Base-by-base conservation (phyloP, 2,329 filamentous ascomycete genomes). In the Botrytis squamosa region DNA sequence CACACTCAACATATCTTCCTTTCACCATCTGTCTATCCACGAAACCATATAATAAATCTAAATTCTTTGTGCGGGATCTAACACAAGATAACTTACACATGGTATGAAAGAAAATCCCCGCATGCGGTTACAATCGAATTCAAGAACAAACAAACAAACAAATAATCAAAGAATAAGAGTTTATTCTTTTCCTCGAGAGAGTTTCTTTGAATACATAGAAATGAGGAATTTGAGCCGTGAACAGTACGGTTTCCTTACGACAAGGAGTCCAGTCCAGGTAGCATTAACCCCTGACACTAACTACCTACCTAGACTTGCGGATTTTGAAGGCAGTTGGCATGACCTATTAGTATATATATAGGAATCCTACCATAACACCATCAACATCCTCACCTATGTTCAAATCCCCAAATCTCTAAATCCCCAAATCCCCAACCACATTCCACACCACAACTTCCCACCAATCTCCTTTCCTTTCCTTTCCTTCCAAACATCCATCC, bases 21-120 rank as follows among this genome's bases (percentile, higher is more conserved):
- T 33, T 33, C 33, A 33, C 33, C 0, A 33, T 33, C 4, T 20
- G n/a, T 16, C n/a, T n/a, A 33, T 33, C 25, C 36, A 20, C 25
- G 20, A 44, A 57, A 29, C 18, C 57, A 71, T 71, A 71, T 71
- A 71, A 65, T 12, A 40, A 64, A 44, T 52, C n/a, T 3, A 16
- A 25, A 42, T 25, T 57, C 70, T 71, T 71, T 71, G 70, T 71
- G 29, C 29, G 33, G 3, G 18, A 42, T 42, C 4, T 10, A 33
- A 25, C 16, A 16, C 33, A 33, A 33, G 33, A 33, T 3, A 36
- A 16, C 25, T 4, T 10, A 20, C 12, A 52, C 33, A 38, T 16
- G 14, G 40, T 16, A 16, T 66, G 29, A 71, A 71, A 71, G 70
- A 42, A 55, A 33, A 5, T 71, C 20, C 33, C 70, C 70, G 70